Conservation (phyloP, 2,329 filamentous ascomycete genomes). For the Bipolaris bicolor region DNA sequence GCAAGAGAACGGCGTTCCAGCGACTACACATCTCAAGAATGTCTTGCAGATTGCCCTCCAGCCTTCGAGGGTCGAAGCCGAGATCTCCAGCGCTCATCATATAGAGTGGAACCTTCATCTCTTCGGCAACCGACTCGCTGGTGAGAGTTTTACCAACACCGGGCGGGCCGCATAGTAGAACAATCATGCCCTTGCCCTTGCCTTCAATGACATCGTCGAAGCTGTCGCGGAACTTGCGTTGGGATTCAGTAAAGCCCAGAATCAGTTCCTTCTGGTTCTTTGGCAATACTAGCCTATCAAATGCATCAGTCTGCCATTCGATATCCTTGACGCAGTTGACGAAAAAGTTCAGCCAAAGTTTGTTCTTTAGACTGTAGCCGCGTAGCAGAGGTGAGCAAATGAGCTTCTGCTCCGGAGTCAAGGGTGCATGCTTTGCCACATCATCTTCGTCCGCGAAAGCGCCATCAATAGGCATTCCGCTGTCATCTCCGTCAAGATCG, state of each 20-base stretch:
- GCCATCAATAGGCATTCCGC: slow-evolving; percentile 24
- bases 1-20: slow-evolving; percentile 64
- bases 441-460: slow-evolving; percentile 27
- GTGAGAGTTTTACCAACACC: slow-evolving; percentile 39
- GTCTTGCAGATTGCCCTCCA: slow-evolving; percentile 79
- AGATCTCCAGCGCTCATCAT: slow-evolving; percentile 82
- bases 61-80: slow-evolving; percentile 55
- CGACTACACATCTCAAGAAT: slow-evolving; percentile 80
- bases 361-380: slow-evolving; percentile 32
- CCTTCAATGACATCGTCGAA: slow-evolving; percentile 57
- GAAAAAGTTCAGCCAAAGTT: slow-evolving; percentile 38
- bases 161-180: slow-evolving; percentile 35
- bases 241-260: slow-evolving; percentile 73
- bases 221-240: slow-evolving; percentile 55
- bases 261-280: slow-evolving; percentile 35
- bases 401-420: slow-evolving; percentile 37
- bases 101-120: slow-evolving; percentile 56
- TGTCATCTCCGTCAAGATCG: slow-evolving; percentile 11
- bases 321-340: slow-evolving; percentile 53
- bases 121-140: slow-evolving; percentile 28
- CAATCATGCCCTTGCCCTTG: slow-evolving; percentile 39
- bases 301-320: slow-evolving; percentile 53
- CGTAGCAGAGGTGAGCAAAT: slow-evolving; percentile 55
- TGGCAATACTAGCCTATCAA: slow-evolving; percentile 50
- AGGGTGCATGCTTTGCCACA: slow-evolving; percentile 15